These are phyloP conservation scores for Spathaspora sp. DNA, from an alignment of 805 yeast species.

Conservation along the genomic window DNA sequence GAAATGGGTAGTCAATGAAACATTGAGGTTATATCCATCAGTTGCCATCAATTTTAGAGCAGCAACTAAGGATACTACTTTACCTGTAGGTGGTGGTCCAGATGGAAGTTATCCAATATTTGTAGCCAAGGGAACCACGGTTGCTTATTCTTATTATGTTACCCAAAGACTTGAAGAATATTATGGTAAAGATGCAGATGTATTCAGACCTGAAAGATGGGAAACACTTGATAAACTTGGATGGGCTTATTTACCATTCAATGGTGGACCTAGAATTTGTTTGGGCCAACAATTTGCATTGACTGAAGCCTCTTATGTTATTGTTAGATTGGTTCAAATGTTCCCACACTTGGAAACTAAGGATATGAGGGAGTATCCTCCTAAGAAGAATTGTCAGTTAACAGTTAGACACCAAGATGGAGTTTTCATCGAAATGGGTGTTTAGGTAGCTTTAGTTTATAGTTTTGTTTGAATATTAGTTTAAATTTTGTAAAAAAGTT, in stretches of 20 bases:
- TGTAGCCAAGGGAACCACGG: slow-evolving; percentile 41
- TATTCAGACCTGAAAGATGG: slow-evolving; percentile 50
- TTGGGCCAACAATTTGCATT: slow-evolving; percentile 56
- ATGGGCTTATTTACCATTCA: slow-evolving; percentile 51
- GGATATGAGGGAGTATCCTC: slow-evolving; percentile 27
- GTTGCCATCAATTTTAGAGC: slow-evolving; percentile 32
- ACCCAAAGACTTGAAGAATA: slow-evolving; percentile 38
- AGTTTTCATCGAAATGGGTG: background rate
- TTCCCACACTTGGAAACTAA: slow-evolving; percentile 18
- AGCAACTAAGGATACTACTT: slow-evolving; percentile 27
- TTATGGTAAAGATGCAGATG: slow-evolving; percentile 44
- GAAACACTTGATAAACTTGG: slow-evolving; percentile 22
- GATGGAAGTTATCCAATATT: slow-evolving; percentile 36
- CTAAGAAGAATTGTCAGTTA: slow-evolving; percentile 25
- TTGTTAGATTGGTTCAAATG: slow-evolving; percentile 30
- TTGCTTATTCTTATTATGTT: slow-evolving; percentile 36
- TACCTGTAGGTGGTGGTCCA: slow-evolving; percentile 36
- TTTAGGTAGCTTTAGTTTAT: background rate
- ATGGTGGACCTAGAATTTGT: slow-evolving; percentile 56
- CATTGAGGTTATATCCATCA: slow-evolving; percentile 31
- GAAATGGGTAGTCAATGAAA: slow-evolving; percentile 28
- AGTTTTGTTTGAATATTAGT: too few relatives aligned
- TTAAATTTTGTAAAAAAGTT: too few relatives aligned
- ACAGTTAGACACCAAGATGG: slow-evolving; percentile 10
- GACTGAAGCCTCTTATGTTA: slow-evolving; percentile 46